Base-by-base conservation (phyloP, 1,139 yeast genomes). In the Saccharomyces hybrid region DNA sequence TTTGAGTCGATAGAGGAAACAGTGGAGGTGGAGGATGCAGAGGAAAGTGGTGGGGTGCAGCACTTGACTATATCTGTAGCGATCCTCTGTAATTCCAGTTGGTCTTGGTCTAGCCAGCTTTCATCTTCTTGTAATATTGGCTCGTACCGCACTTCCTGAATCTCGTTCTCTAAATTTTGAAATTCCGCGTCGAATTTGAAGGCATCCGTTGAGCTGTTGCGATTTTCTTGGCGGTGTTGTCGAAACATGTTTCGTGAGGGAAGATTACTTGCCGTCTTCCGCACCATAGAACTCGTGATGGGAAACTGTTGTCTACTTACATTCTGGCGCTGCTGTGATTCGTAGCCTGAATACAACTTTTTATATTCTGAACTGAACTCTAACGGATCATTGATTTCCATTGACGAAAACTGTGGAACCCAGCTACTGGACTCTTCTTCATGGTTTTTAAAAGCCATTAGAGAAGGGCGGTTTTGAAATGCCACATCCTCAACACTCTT, bases 291-390 rank as follows among this genome's bases (percentile, higher is more conserved):
- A 12, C 11, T 38, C 6, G 6, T 8, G 3, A 38, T 14, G 6
- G 44, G 44, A 2, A 16, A 16, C 9, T 38, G 24, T 9, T 38
- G 26, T 19, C 44, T 19, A n/a, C 24, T 38, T 9, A 26, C 14
- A 38, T 38, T 38, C 26, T 19, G 44, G 7, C 44, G 19, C 29
- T 60, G 62, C 26, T 50, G 58, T 48, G 54, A 49, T 52, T 64
- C 64, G 52, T 65, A 67, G 4, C 53, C 53, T 7, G 57, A 55
- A 54, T 67, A 67, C 50, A 62, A 52, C 24, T 49, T 57, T 55
- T 65, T 64, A 55, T 67, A 67, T 28, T 65, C 66, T 24, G 58
- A 54, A 42, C 62, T 57, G 47, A 64, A 65, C 55, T 64, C 69
- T 52, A 62, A 19, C n/a, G 67, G 65, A 52, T 67, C 71, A 16